A percentile compares a stretch with the other conserved stretches of the same genome.
phyloP scores from a whole-genome alignment of 2,329 filamentous ascomycete genomes.

The Neoascochyta sp. region DNA sequence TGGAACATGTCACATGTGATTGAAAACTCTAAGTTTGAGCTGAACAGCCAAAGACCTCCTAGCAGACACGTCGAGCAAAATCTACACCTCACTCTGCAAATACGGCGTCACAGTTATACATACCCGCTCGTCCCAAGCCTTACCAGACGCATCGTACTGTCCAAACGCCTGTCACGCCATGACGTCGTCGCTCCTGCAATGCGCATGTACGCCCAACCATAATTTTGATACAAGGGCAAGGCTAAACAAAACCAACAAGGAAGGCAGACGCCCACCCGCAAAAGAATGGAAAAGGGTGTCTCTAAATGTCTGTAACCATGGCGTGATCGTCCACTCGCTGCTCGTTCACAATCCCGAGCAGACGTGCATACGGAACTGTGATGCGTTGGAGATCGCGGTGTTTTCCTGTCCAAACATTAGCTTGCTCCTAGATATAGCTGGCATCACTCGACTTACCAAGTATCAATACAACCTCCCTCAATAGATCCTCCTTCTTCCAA shows the following conservation, averaged over 20 bases:
- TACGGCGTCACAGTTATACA: too few relatives aligned
- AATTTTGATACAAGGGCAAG: constrained; percentile 8
- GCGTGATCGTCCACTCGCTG: constrained; percentile 25
- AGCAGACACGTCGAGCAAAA: too few relatives aligned
- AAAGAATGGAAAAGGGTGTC: neutral
- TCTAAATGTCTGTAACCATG: constrained; percentile 36
- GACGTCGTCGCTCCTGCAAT: constrained; percentile 2
- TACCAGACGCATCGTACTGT: too few relatives aligned
- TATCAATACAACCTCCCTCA: constrained; percentile 89
- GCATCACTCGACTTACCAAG: constrained; percentile 74
- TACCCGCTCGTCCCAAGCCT: too few relatives aligned
- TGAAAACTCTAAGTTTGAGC: too few relatives aligned
- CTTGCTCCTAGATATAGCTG: constrained; percentile 56
- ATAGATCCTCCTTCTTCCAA: constrained; percentile 80
- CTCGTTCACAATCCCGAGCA: constrained; percentile 34
- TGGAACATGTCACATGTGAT: too few relatives aligned
- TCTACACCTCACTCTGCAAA: too few relatives aligned
- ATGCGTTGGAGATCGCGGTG: constrained; percentile 90
- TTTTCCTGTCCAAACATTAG: constrained; percentile 64
- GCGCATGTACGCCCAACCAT: constrained; percentile 4
- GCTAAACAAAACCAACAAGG: constrained; percentile 3
- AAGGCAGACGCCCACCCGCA: constrained; percentile 1
- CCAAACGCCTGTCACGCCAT: constrained; percentile 5
- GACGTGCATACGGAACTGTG: constrained; percentile 90
- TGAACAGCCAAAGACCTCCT: too few relatives aligned